Evolutionary conservation across 108 stramenopile species (phyloP).

Genomic region (Cyclotella sp.): DNA sequence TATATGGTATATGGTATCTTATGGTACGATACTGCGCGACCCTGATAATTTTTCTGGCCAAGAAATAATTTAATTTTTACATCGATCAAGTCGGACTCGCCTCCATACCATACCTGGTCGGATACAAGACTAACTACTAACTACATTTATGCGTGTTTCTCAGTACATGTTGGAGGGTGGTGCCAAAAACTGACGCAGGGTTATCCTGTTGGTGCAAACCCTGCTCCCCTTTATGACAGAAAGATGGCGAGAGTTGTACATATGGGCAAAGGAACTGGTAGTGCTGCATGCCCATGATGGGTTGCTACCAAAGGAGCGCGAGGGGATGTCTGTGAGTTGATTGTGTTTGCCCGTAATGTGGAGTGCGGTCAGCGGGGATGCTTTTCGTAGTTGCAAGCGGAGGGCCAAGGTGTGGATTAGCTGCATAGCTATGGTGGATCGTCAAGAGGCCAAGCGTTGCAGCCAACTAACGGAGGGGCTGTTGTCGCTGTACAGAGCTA

Average conservation of each 20-base stretch:
- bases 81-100: neutral
- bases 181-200: conserved; percentile 10
- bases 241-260: conserved; percentile 1
- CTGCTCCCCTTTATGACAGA: neutral
- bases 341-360: conserved; percentile 4
- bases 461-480: neutral
- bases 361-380: conserved; percentile 4
- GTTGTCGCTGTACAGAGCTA: conserved; percentile 14
- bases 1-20: too few relatives aligned
- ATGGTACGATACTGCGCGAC: too few relatives aligned
- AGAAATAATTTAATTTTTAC: too few relatives aligned
- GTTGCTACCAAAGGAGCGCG: conserved; percentile 5
- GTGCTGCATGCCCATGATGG: conserved; percentile 6
- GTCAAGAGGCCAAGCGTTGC: neutral
- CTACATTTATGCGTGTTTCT: too few relatives aligned
- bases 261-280: neutral
- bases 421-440: too few relatives aligned
- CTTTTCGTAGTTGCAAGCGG: neutral
- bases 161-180: neutral
- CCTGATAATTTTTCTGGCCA: too few relatives aligned
- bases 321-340: conserved; percentile 9
- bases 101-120: neutral
- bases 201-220: neutral
- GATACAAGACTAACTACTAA: too few relatives aligned
- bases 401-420: neutral